These are phyloP conservation scores for Epichloe sp. DNA, from an alignment of 2,329 filamentous ascomycete species.

Conservation along the genomic window DNA sequence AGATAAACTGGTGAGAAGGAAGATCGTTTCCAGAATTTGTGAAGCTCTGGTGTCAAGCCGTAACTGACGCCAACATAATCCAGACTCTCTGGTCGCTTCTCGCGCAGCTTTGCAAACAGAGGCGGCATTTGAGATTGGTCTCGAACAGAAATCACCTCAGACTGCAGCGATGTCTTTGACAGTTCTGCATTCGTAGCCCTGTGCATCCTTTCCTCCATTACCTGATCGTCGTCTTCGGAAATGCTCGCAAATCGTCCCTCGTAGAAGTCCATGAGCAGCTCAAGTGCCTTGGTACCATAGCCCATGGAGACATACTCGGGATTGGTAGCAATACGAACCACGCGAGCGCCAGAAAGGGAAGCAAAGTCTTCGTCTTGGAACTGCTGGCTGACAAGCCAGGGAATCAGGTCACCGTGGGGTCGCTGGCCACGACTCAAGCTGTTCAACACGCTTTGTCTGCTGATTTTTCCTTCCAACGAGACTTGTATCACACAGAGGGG, in stretches of 20 bases:
- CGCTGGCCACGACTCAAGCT: conserved; percentile 79
- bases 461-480: conserved; percentile 88
- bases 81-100: conserved; percentile 64
- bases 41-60: conserved; percentile 72
- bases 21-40: conserved; percentile 93
- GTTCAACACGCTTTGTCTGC: conserved; percentile 80
- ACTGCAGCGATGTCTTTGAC: conserved; percentile 58
- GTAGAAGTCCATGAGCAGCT: conserved; percentile 84
- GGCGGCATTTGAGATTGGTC: conserved; percentile 89
- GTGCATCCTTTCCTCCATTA: conserved; percentile 50
- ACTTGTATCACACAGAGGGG: conserved; percentile 92
- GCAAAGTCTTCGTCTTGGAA: conserved; percentile 98
- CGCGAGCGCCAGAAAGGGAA: conserved; percentile 75
- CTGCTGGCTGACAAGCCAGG: conserved; percentile 94
- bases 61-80: conserved; percentile 96
- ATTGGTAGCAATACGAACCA: conserved; percentile 92
- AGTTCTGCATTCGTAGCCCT: conserved; percentile 76
- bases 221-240: conserved; percentile 51
- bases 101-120: conserved; percentile 75
- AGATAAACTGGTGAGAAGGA: conserved; percentile 84
- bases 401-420: conserved; percentile 85
- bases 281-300: conserved; percentile 78
- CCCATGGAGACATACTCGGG: conserved; percentile 89
- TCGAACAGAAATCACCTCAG: conserved; percentile 79
- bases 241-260: conserved; percentile 83